phyloP scores from a whole-genome alignment of 1,284 basidiomycete species.

The Irpex sp. region DNA sequence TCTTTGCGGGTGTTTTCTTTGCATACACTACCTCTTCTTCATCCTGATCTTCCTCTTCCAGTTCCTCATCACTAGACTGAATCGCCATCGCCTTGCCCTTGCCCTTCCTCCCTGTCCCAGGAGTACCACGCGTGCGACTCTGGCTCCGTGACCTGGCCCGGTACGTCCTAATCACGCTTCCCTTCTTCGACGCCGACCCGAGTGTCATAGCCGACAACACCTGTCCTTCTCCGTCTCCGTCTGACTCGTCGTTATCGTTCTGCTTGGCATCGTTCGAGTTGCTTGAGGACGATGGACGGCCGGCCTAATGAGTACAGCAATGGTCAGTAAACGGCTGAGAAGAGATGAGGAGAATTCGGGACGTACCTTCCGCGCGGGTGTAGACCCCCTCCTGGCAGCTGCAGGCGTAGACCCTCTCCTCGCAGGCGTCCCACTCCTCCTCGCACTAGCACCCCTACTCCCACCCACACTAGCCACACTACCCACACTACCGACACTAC shows the following conservation, averaged over 20 bases:
- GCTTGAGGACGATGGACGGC: background rate
- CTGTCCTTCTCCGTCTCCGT: too few relatives aligned
- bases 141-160: slow-evolving; percentile 13
- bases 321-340: too few relatives aligned
- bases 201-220: background rate
- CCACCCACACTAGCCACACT: too few relatives aligned
- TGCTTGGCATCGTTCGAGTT: too few relatives aligned
- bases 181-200: background rate
- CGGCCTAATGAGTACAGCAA: too few relatives aligned
- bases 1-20: too few relatives aligned
- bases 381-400: background rate
- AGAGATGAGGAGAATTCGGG: too few relatives aligned
- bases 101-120: background rate
- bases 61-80: background rate
- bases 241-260: too few relatives aligned
- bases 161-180: slow-evolving; percentile 11
- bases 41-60: too few relatives aligned
- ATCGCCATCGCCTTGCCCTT: background rate
- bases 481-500: background rate
- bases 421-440: background rate
- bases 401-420: too few relatives aligned
- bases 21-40: too few relatives aligned
- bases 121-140: background rate
- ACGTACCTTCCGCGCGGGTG: background rate
- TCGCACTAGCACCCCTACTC: too few relatives aligned